These are phyloP conservation scores for Pichia nakasei DNA, from an alignment of 805 yeast genomes.

Conservation along the genomic window DNA sequence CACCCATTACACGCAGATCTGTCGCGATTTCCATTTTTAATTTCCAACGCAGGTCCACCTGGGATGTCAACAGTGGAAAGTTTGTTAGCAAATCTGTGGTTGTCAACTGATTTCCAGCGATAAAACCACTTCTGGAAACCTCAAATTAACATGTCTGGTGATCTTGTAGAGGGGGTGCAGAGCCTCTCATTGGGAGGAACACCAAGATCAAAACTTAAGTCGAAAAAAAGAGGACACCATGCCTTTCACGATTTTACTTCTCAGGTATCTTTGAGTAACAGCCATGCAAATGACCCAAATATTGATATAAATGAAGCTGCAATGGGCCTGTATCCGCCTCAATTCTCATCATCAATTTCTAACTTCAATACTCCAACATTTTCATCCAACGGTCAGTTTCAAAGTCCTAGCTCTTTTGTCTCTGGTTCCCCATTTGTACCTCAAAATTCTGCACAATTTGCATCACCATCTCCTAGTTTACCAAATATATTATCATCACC, in stretches of 20 bases:
- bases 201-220: neutral
- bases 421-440: neutral
- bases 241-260: slow-evolving; percentile 22
- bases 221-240: slow-evolving; percentile 20
- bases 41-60: too few relatives aligned
- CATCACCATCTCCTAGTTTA: neutral
- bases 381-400: neutral
- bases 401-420: neutral
- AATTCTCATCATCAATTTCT: neutral
- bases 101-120: too few relatives aligned
- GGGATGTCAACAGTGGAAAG: too few relatives aligned
- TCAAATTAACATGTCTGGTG: neutral
- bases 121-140: too few relatives aligned
- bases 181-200: neutral
- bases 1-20: too few relatives aligned
- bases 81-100: too few relatives aligned
- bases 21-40: too few relatives aligned
- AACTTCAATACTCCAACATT: neutral
- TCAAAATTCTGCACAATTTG: neutral
- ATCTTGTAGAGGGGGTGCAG: neutral
- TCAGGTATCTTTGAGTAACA: neutral
- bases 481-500: neutral
- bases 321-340: slow-evolving; percentile 18
- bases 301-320: slow-evolving; percentile 28
- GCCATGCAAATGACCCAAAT: neutral